Evolutionary conservation across 164 flowering plant species (phyloP).

Genomic region (Macadamia integrifolia): DNA sequence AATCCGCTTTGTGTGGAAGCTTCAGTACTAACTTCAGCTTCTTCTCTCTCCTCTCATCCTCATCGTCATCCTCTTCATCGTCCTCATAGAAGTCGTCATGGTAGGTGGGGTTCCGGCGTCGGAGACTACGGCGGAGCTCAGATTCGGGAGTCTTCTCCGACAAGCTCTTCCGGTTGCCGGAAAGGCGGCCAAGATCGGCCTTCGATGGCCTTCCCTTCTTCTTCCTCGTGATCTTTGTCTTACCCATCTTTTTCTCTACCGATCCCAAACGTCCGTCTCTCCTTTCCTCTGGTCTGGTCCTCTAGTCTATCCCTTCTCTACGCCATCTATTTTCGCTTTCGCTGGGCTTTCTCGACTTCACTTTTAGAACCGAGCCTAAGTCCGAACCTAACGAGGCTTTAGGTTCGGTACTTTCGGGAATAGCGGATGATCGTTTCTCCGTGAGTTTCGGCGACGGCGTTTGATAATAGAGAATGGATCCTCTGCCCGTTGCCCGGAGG

Average conservation of each 20-base stretch:
- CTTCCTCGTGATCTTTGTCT: conserved; percentile 81
- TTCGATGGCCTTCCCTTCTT: conserved; percentile 73
- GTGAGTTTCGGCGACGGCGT: conserved; percentile 4
- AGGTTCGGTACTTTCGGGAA: not conserved
- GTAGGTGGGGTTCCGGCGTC: conserved; percentile 53
- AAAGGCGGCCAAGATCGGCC: conserved; percentile 41
- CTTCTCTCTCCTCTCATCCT: conserved; percentile 50
- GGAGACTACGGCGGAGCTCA: conserved; percentile 48
- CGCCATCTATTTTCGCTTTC: conserved; percentile 3
- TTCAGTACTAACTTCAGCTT: conserved; percentile 60
- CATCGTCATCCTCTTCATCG: conserved; percentile 24
- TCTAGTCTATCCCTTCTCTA: conserved; percentile 3
- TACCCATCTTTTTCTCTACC: conserved; percentile 12
- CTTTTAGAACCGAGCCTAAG: conserved; percentile 13
- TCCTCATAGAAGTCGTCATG: conserved; percentile 44
- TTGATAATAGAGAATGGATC: no score
- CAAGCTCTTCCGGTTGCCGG: not conserved
- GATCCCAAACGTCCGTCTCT: conserved; percentile 6
- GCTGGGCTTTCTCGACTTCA: not conserved
- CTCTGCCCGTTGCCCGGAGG: not conserved
- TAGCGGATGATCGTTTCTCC: conserved; percentile 1
- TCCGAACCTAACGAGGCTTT: conserved; percentile 8
- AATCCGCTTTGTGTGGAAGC: conserved; percentile 21
- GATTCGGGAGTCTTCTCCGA: conserved; percentile 8
- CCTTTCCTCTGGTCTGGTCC: conserved; percentile 13